Base-by-base conservation (phyloP, 2,329 filamentous ascomycete genomes). In the Penicillium fuscoglaucum region DNA sequence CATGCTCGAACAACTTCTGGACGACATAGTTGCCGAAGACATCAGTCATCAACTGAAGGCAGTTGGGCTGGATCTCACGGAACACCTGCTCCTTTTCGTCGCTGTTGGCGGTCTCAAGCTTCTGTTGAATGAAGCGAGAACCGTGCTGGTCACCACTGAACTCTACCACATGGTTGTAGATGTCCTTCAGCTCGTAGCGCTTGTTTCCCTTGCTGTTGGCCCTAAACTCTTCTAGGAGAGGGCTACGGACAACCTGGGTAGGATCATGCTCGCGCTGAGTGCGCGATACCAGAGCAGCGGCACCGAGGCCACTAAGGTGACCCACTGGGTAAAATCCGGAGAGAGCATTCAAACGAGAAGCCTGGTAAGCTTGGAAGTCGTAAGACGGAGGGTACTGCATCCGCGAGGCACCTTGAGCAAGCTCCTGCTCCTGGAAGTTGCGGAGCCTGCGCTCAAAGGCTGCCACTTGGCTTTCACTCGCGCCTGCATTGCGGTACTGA, bases 1-100 rank as follows among this genome's bases (percentile, higher is more conserved):
- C 93, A 73, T 98, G 91, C 73, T 98, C 93, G 62, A 98, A 97
- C 72, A 98, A 88, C 74, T 97, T 98, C 71, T 99, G 95, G 40
- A 98, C 93, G 37, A 99, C 95, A 71, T 98, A 99, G 74, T 99
- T 99, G 54, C 95, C 95, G 71, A 97, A 99, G 0, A 98, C 89
- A 73, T 98, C 95, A 46, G 89, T 93, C 91, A 96, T 97, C 48
- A 99, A 80, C 70, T 93, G 91, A 31, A 96, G 76, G 1, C 89
- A 87, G 65, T 99, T 95, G 0, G 87, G 85, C 66, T 90, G 84
- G 46, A 99, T 91, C 74, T 98, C 95, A 0, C 83, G 82, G 79
- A 97, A 98, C 0, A 98, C 85, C 56, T 88, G 87, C 33, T 96
- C 91, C 76, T 97, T 98, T 71, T 97, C 93, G 61, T 98, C 95